Evolutionary conservation across 2,329 filamentous ascomycete species (phyloP).

Genomic region (Alternaria hordeiaustralica): DNA sequence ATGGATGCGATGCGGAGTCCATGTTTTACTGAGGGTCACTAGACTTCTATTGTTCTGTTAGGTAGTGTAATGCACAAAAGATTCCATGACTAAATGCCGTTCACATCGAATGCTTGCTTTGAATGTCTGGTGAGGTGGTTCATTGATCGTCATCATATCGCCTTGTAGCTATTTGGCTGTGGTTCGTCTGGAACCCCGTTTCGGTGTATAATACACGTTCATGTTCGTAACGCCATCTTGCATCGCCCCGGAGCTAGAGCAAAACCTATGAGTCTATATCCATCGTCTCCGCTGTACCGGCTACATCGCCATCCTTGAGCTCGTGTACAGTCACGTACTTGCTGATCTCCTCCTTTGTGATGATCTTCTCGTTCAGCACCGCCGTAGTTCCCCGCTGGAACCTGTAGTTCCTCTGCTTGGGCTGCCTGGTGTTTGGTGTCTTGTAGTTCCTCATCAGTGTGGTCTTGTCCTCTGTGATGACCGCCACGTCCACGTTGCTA

Average conservation of each 20-base stretch:
- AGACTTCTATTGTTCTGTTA: background rate
- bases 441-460: slow-evolving; percentile 91
- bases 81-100: background rate
- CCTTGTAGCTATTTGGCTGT: slow-evolving; percentile 18
- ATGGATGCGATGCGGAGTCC: background rate
- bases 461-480: slow-evolving; percentile 96
- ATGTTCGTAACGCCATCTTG: slow-evolving; percentile 25
- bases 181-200: background rate
- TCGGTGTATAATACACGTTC: slow-evolving; percentile 29
- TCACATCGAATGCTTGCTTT: background rate
- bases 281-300: slow-evolving; percentile 67
- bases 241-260: background rate
- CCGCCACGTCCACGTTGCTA: slow-evolving; percentile 94
- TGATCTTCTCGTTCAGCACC: slow-evolving; percentile 93
- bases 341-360: slow-evolving; percentile 90
- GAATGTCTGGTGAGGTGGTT: background rate
- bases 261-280: slow-evolving; percentile 61
- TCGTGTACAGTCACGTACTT: slow-evolving; percentile 95
- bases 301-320: slow-evolving; percentile 71
- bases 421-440: slow-evolving; percentile 86
- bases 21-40: background rate
- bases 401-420: slow-evolving; percentile 92
- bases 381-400: slow-evolving; percentile 94
- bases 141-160: slow-evolving; percentile 22
- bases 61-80: background rate